Base-by-base conservation (phyloP, 177 flowering plant species). In the Vitis hybrid region DNA sequence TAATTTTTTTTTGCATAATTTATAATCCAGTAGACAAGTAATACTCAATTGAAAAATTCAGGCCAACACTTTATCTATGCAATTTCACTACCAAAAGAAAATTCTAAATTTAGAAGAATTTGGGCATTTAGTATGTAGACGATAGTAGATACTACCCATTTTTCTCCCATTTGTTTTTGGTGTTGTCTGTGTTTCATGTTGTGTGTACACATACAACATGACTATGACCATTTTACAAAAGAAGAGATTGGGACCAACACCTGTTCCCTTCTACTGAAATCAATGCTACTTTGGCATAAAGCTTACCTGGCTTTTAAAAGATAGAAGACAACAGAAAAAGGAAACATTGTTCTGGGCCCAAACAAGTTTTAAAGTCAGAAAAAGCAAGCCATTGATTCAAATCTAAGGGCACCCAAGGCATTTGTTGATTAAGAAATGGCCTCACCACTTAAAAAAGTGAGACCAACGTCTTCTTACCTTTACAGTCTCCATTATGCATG, bases 211-310 rank as follows among this genome's bases (percentile, higher is more conserved):
- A 1, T 63, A 11, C 54, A 18, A 6, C 49, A 8, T 46, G 30
- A 18, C 66, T 63, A 17, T 55, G 54, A 69, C 71, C 64, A 71
- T 63, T 67, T 60, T 30, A 46, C 61, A 76, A 67, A 63, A 67
- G 61, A 15, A 32, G 9, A 17, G 24, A 51, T 49, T 52, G 75
- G 79, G 79, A 50, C 76, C 76, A 59, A 55, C 13, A 64, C 48
- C 24, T 68, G 61, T 15, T 62, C 64, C 58, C 71, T 49, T 61
- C 57, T 18, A 68, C 78, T 78, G 78, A 74, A 71, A 53, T 68
- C 59, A 64, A 74, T 77, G 77, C 65, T 30, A 32, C 56, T 59
- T 67, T 55, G 11, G 73, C 69, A 54, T 48, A 24, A 66, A 71
- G 65, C 35, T 66, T 7, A 30, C 0, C 2, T 3, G 2, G 50